These are phyloP conservation scores for Eucalyptus polybractea DNA, from an alignment of 345 rosid genomes.

Conservation along the genomic window DNA sequence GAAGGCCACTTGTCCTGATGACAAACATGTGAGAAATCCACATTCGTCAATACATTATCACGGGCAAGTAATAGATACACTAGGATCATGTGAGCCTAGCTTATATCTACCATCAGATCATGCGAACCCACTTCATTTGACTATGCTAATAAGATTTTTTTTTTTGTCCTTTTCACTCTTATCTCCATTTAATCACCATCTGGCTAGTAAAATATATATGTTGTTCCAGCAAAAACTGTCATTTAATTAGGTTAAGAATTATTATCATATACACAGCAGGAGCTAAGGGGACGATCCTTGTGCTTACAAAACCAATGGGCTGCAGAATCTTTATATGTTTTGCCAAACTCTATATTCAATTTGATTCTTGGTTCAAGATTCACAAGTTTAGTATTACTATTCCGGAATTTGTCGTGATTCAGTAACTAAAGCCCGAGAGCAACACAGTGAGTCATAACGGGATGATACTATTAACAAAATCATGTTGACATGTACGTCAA, in stretches of 20 bases:
- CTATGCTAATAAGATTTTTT: not conserved
- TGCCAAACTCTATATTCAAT: not conserved
- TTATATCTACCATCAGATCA: not conserved
- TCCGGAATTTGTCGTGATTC: accelerated
- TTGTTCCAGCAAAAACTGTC: not conserved
- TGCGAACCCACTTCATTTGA: not conserved
- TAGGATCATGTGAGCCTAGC: accelerated
- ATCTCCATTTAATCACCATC: not conserved
- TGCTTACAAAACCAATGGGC: not conserved
- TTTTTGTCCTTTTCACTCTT: not conserved
- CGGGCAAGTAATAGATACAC: not conserved
- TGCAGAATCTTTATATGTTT: not conserved
- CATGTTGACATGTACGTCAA: no score
- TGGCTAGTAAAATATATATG: not conserved
- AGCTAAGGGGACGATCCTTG: not conserved
- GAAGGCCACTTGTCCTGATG: not conserved
- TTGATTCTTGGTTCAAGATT: not conserved
- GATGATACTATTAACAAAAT: no score
- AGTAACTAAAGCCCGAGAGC: not conserved
- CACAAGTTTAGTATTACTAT: not conserved
- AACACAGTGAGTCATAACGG: no score
- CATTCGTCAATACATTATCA: not conserved
- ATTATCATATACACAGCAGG: not conserved
- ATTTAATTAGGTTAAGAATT: not conserved
- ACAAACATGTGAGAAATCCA: not conserved